phyloP scores from a whole-genome alignment of 805 yeast species.

The Candida ulmi region DNA sequence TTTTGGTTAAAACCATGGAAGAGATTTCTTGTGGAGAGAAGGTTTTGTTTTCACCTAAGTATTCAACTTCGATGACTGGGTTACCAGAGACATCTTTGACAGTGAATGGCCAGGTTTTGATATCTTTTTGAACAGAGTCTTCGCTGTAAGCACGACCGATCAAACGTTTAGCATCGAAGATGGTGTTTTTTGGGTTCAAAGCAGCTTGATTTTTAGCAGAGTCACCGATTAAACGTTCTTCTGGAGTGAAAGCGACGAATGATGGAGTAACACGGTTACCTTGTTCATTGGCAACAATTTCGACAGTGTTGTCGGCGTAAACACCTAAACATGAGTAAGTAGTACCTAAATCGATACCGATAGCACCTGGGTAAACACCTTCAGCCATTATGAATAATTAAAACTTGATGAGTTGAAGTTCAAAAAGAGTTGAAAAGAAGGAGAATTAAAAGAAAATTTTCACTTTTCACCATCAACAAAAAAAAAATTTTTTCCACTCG shows the following conservation, averaged over 20 bases:
- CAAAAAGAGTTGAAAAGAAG: slow-evolving; percentile 5
- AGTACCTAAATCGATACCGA: slow-evolving; percentile 98
- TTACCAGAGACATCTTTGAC: slow-evolving; percentile 58
- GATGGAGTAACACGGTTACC: slow-evolving; percentile 85
- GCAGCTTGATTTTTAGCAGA: slow-evolving; percentile 84
- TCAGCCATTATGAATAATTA: slow-evolving; percentile 64
- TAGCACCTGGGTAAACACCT: slow-evolving; percentile 99
- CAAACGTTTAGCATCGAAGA: slow-evolving; percentile 79
- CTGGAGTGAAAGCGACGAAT: slow-evolving; percentile 73
- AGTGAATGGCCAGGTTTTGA: slow-evolving; percentile 86
- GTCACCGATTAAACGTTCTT: slow-evolving; percentile 77
- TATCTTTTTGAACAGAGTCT: slow-evolving; percentile 77
- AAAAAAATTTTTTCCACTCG: slow-evolving; percentile 14
- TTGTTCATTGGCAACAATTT: slow-evolving; percentile 77
- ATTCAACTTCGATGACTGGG: slow-evolving; percentile 67
- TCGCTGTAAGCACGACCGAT: slow-evolving; percentile 77
- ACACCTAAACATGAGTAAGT: slow-evolving; percentile 78
- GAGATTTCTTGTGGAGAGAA: slow-evolving; percentile 75
- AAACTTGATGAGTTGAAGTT: slow-evolving; percentile 5
- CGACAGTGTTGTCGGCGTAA: slow-evolving; percentile 64
- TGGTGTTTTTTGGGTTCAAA: slow-evolving; percentile 71
- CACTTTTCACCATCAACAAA: slow-evolving; percentile 10
- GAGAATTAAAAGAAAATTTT: slow-evolving; percentile 18
- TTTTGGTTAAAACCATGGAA: slow-evolving; percentile 72
- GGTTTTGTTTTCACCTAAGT: slow-evolving; percentile 61